phyloP scores from a whole-genome alignment of 768 basidiomycete genomes.

The Calocera cornea region DNA sequence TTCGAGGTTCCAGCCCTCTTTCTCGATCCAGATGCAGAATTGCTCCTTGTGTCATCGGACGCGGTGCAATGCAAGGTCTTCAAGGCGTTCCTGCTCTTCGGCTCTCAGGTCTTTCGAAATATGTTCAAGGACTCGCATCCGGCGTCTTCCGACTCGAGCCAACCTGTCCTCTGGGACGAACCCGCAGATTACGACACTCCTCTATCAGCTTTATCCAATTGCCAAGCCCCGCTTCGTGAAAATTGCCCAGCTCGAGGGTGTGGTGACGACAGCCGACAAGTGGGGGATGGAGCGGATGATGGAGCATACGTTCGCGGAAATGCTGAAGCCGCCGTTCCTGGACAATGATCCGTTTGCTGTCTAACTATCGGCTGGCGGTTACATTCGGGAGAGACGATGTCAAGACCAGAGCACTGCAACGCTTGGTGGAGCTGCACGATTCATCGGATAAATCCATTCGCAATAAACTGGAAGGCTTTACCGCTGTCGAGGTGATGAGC shows the following conservation, averaged over 20 bases:
- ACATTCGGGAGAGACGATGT: not conserved
- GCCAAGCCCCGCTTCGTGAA: not conserved
- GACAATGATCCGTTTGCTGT: not conserved
- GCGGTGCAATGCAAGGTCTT: too few relatives aligned
- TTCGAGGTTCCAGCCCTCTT: too few relatives aligned
- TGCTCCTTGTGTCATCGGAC: too few relatives aligned
- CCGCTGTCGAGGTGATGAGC: not conserved
- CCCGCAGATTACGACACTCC: not conserved
- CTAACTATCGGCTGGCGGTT: not conserved
- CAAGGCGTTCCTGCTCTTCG: too few relatives aligned
- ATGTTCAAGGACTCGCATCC: constrained; percentile 8
- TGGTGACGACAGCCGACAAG: not conserved
- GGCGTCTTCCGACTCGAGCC: not conserved
- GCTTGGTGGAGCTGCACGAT: not conserved
- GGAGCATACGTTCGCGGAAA: not conserved
- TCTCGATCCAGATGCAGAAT: too few relatives aligned
- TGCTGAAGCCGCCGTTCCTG: not conserved
- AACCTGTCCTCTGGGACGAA: not conserved
- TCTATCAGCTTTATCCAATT: not conserved
- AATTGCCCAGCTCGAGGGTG: not conserved
- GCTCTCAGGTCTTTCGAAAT: constrained; percentile 11
- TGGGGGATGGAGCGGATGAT: not conserved
- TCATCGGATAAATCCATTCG: not conserved
- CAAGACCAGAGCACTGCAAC: not conserved
- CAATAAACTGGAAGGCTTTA: not conserved